Percentiles rank a stretch among this genome's conserved stretches.
phyloP scores from a whole-genome alignment of 164 flowering plant species.

The Saururus chinensis region DNA sequence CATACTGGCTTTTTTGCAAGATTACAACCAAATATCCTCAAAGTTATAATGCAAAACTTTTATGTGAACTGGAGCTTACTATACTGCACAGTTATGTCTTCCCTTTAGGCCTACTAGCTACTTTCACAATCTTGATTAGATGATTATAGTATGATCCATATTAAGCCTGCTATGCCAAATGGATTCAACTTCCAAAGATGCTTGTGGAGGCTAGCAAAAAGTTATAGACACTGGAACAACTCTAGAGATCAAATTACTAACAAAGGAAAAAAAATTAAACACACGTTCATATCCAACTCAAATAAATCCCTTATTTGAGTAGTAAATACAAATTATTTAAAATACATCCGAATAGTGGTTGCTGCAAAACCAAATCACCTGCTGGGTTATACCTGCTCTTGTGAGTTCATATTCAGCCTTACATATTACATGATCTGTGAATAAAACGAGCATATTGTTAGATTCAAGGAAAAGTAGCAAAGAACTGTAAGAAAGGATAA shows the following conservation, averaged over 20 bases:
- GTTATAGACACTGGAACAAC: conserved; percentile 51
- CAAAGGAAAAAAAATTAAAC: too few species aligned
- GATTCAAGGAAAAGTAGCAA: background rate
- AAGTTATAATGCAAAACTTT: conserved; percentile 80
- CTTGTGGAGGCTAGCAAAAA: conserved; percentile 38
- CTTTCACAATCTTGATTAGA: conserved; percentile 14
- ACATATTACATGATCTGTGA: conserved; percentile 66
- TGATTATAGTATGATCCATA: conserved; percentile 54
- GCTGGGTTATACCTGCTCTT: conserved; percentile 8
- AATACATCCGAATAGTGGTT: conserved; percentile 57
- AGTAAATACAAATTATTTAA: background rate
- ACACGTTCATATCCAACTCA: too few species aligned
- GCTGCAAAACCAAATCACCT: conserved; percentile 60
- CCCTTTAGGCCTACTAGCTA: conserved; percentile 17
- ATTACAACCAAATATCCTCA: too few species aligned
- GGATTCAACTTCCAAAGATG: conserved; percentile 41
- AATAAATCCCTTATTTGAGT: too few species aligned
- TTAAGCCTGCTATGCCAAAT: conserved; percentile 36
- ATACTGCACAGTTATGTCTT: conserved; percentile 23
- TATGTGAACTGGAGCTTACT: conserved; percentile 65
- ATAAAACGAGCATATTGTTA: background rate
- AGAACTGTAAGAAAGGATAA: background rate
- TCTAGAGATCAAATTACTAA: too few species aligned
- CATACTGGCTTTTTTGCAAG: too few species aligned
- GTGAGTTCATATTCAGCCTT: conserved; percentile 15